phyloP scores from a whole-genome alignment of 1,284 basidiomycete genomes.

The Sparassis latifolia region DNA sequence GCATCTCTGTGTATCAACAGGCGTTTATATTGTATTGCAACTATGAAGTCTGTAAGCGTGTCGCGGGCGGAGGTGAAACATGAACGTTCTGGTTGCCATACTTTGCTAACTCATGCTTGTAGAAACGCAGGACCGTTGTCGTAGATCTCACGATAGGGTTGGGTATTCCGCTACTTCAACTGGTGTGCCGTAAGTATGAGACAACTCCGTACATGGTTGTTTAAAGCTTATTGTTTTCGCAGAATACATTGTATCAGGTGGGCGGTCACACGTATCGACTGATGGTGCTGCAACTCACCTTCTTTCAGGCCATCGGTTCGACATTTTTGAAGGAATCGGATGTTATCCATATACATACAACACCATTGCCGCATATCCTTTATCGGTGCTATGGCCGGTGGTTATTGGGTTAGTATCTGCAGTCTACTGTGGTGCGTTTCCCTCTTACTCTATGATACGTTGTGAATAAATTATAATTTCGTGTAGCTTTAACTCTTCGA shows the following conservation, averaged over 20 bases:
- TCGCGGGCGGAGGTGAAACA: too few relatives aligned
- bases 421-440: slow-evolving; percentile 27
- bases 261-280: too few relatives aligned
- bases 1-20: slow-evolving; percentile 53
- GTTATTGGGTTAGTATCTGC: slow-evolving; percentile 22
- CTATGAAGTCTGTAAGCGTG: slow-evolving; percentile 27
- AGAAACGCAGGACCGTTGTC: slow-evolving; percentile 39
- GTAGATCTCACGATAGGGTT: slow-evolving; percentile 40
- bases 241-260: too few relatives aligned
- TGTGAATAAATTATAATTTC: too few relatives aligned
- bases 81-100: too few relatives aligned
- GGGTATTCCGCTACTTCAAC: slow-evolving; percentile 41
- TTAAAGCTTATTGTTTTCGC: too few relatives aligned
- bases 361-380: slow-evolving; percentile 26
- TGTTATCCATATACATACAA: slow-evolving; percentile 37
- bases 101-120: too few relatives aligned
- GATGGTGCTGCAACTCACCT: background rate
- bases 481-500: slow-evolving; percentile 28
- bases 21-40: slow-evolving; percentile 49
- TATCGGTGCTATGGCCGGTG: slow-evolving; percentile 16
- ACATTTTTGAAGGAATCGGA: slow-evolving; percentile 40
- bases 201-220: slow-evolving; percentile 20
- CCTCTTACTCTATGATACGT: too few relatives aligned
- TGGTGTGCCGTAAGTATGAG: slow-evolving; percentile 48
- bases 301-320: slow-evolving; percentile 32